Conservation (phyloP, 1,284 basidiomycete genomes). For the Ganoderma boninense region DNA sequence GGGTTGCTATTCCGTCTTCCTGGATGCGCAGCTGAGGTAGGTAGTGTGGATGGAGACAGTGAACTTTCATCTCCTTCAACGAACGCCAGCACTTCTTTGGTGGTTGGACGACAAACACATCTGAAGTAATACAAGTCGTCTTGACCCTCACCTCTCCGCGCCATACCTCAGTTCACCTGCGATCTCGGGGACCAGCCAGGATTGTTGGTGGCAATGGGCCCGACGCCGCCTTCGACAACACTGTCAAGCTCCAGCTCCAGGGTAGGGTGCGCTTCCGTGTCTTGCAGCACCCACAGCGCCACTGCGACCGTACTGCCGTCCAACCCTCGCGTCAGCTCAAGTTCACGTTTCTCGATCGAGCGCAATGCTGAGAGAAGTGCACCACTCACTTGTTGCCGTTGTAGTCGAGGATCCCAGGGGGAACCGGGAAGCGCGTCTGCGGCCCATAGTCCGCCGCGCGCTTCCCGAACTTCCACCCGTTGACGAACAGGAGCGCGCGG, state of each 20-base stretch:
- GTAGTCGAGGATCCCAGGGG: conserved; percentile 78
- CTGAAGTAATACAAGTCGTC: background rate
- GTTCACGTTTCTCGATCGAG: no score
- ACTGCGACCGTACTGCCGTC: conserved; percentile 71
- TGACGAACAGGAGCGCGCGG: conserved; percentile 77
- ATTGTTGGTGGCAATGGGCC: conserved; percentile 62
- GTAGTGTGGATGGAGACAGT: no score
- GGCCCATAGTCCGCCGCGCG: conserved; percentile 54
- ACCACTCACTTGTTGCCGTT: conserved; percentile 76
- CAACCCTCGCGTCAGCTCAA: background rate
- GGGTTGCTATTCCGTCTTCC: no score
- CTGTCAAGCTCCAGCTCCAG: conserved; percentile 65
- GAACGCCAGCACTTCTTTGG: no score
- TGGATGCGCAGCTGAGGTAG: no score
- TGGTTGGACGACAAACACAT: background rate
- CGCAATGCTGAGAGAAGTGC: no score
- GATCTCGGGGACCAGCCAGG: conserved; percentile 53
- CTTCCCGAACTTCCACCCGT: conserved; percentile 89
- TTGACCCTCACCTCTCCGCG: background rate
- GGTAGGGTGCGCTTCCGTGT: conserved; percentile 55
- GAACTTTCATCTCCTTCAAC: no score
- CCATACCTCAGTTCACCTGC: background rate
- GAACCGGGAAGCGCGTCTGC: conserved; percentile 81
- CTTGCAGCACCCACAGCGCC: conserved; percentile 73
- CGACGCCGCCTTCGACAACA: conserved; percentile 72